Evolutionary conservation across 2,329 filamentous ascomycete genomes (phyloP).

Genomic region (Scedosporium aurantiacum): DNA sequence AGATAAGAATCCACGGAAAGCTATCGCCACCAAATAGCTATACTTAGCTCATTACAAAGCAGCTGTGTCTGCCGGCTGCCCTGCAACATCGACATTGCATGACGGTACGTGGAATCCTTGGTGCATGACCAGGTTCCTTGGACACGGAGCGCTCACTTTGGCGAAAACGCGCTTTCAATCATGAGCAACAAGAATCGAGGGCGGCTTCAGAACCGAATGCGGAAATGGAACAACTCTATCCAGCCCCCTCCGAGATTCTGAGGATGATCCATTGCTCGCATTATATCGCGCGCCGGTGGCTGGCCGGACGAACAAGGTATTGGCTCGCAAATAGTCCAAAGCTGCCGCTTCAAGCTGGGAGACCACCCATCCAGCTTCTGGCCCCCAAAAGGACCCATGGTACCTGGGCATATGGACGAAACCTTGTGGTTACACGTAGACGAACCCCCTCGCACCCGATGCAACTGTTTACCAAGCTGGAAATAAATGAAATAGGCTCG

Average conservation of each 20-base stretch:
- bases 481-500: background rate
- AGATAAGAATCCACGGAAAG: background rate
- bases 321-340: background rate
- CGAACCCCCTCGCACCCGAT: background rate
- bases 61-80: background rate
- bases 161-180: background rate
- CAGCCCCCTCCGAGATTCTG: too few species aligned
- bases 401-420: background rate
- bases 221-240: background rate
- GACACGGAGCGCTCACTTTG: background rate
- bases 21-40: background rate
- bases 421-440: background rate
- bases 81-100: background rate
- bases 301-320: background rate
- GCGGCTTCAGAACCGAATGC: background rate
- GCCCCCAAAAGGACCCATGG: background rate
- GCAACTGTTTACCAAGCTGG: conserved; percentile 1
- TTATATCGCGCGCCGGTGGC: background rate
- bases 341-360: background rate
- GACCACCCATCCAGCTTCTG: background rate
- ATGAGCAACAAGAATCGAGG: background rate
- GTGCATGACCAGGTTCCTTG: background rate
- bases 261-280: background rate
- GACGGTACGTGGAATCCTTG: background rate
- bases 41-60: background rate